Conservation (phyloP, 331 rosid species). For the Phaseolus coccineus region DNA sequence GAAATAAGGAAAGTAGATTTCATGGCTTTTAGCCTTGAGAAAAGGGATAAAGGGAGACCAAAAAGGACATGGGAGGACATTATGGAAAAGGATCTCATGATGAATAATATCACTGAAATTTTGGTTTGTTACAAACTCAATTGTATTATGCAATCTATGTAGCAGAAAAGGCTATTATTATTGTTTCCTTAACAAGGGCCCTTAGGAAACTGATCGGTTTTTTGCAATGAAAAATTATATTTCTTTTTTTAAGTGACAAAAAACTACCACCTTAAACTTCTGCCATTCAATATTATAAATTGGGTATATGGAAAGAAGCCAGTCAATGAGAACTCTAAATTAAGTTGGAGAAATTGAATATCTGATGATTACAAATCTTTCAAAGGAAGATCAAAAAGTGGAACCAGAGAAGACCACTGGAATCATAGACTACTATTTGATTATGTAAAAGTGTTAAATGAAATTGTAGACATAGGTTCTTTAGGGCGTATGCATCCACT, state of each 20-base stretch:
- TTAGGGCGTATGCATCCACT: background rate
- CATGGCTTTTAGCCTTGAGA: background rate
- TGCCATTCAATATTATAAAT: slow-evolving; percentile 18
- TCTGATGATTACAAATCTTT: slow-evolving; percentile 13
- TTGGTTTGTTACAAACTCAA: background rate
- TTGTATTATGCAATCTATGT: background rate
- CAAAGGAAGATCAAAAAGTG: slow-evolving; percentile 14
- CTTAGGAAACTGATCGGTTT: background rate
- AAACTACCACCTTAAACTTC: background rate
- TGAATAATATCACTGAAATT: background rate
- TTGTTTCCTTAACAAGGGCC: background rate
- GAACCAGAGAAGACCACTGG: slow-evolving; percentile 22
- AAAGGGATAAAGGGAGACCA: background rate
- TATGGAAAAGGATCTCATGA: background rate
- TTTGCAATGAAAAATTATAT: background rate
- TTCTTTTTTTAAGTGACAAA: background rate
- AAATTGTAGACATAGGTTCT: background rate
- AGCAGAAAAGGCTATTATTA: background rate
- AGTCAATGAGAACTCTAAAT: background rate
- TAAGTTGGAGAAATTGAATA: slow-evolving; percentile 25
- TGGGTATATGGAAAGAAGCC: background rate
- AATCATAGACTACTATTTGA: slow-evolving; percentile 28
- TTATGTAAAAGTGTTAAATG: slow-evolving; percentile 9
- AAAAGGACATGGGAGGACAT: background rate
- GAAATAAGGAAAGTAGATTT: background rate